phyloP scores from a whole-genome alignment of 441 rosid species.

The Eruca vesicaria region DNA sequence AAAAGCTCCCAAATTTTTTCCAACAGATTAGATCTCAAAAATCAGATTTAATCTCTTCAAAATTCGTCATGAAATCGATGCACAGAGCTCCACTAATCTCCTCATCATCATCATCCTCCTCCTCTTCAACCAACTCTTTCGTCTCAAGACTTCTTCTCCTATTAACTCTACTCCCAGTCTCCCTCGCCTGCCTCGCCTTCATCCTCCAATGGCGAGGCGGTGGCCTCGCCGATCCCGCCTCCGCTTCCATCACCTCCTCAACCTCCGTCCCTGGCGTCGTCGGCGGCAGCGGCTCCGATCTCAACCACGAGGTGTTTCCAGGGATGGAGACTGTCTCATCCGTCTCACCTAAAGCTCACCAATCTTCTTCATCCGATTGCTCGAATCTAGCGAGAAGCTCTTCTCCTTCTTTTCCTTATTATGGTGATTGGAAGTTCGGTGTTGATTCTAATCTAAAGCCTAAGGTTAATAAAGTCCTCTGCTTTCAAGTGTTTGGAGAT shows the following conservation, averaged over 20 bases:
- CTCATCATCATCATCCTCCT: constrained; percentile 35
- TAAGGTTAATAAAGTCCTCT: constrained; percentile 43
- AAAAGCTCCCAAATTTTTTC: background rate
- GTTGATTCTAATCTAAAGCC: constrained; percentile 66
- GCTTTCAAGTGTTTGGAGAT: background rate
- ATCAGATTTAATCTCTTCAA: background rate
- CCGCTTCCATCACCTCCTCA: constrained; percentile 44
- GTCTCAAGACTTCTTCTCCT: constrained; percentile 71
- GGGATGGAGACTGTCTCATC: constrained; percentile 86
- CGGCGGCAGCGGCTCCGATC: constrained; percentile 53
- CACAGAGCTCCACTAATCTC: constrained; percentile 49
- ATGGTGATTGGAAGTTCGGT: constrained; percentile 77
- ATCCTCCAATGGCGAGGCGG: constrained; percentile 92
- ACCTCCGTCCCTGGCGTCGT: constrained; percentile 68
- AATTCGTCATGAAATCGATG: constrained; percentile 55
- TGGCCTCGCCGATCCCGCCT: constrained; percentile 59
- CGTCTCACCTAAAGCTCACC: constrained; percentile 56
- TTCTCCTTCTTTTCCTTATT: constrained; percentile 91
- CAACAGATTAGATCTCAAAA: constrained; percentile 26
- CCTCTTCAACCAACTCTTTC: constrained; percentile 47
- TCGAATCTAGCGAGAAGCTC: constrained; percentile 58
- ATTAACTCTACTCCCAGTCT: constrained; percentile 79
- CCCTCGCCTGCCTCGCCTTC: constrained; percentile 87
- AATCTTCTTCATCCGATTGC: constrained; percentile 60
- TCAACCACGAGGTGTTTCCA: constrained; percentile 72